phyloP scores from a whole-genome alignment of 2,329 filamentous ascomycete species.

The Ophiostoma quercus region DNA sequence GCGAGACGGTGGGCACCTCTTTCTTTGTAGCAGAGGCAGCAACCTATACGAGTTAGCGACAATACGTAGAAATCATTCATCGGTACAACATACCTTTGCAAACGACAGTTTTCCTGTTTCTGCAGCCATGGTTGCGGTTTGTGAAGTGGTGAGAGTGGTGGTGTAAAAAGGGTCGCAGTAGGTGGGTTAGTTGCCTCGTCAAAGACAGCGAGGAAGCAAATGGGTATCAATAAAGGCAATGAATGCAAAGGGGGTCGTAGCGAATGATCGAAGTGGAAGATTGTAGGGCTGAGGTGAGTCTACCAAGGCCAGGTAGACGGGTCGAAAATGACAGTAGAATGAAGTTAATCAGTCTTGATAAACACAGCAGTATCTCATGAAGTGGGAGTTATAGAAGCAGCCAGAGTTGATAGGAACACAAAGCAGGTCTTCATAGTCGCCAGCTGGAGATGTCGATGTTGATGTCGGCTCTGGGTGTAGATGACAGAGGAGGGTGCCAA shows the following conservation, averaged over 20 bases:
- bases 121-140: constrained; percentile 36
- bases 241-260: not conserved
- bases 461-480: not conserved
- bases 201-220: constrained; percentile 7
- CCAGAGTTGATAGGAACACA: constrained; percentile 3
- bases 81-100: constrained; percentile 58
- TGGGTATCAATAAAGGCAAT: constrained; percentile 10
- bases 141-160: constrained; percentile 28
- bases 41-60: constrained; percentile 36
- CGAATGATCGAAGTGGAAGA: not conserved
- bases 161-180: constrained; percentile 25
- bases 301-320: not conserved
- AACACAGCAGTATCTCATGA: constrained; percentile 13
- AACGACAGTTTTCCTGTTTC: constrained; percentile 61
- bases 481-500: not conserved
- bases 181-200: not conserved
- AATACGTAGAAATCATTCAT: not conserved
- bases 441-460: not conserved
- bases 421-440: constrained; percentile 20
- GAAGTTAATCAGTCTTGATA: not conserved
- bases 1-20: constrained; percentile 23
- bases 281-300: not conserved
- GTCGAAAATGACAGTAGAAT: not conserved
- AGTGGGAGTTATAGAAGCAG: constrained; percentile 18
- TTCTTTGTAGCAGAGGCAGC: constrained; percentile 45